Base-by-base conservation (phyloP, 306 rosid genomes). In the Gillenia trifoliata region DNA sequence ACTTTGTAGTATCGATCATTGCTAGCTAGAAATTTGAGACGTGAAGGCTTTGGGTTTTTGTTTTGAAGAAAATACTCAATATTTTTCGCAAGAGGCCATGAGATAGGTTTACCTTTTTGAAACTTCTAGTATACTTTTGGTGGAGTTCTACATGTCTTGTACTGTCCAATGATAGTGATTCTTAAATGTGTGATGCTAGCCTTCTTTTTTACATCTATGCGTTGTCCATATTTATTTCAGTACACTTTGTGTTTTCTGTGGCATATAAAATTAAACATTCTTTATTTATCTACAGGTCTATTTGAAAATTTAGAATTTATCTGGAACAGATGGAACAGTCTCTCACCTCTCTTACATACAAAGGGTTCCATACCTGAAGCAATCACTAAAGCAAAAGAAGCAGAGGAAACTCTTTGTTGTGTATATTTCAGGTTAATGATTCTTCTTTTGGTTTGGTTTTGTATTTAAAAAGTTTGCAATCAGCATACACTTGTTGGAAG, bases 371-470 rank as follows among this genome's bases (percentile, higher is more conserved):
- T 87, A 11, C 34, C 80, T 43, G 80, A 76, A 52, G 91, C 91
- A 66, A 87, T 87, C 61, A n/a, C 55, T 41, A 87, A 84, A 85
- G 86, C 91, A 59, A 85, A 85, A 85, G 81, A 87, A 72, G 67
- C 89, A 82, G 80, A 87, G 76, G 82, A 87, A 87, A 56, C 87
- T 87, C 6, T 85, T 87, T 82, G 87, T 85, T 3, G 91, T 87
- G 33, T 87, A 80, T 76, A 80, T 85, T 68, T 84, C 91, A 43
- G 89, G 91, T 87, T 52, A 34, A 4, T 71, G 15, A 34, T 47
- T 22, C 52, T 75, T 61, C 15, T 7, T 62, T 49, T 45, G 54
- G 23, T 50, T 34, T 71, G 40, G 38, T 19, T 26, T 59, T 45
- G 9, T 38, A 23, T 12, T 28, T 19, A n/a, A n/a, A n/a, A n/a